A percentile compares a stretch with the other conserved stretches of the same genome.
These are phyloP conservation scores for Cytospora piceicola DNA, from an alignment of 2,329 filamentous ascomycete genomes.

Conservation along the genomic window DNA sequence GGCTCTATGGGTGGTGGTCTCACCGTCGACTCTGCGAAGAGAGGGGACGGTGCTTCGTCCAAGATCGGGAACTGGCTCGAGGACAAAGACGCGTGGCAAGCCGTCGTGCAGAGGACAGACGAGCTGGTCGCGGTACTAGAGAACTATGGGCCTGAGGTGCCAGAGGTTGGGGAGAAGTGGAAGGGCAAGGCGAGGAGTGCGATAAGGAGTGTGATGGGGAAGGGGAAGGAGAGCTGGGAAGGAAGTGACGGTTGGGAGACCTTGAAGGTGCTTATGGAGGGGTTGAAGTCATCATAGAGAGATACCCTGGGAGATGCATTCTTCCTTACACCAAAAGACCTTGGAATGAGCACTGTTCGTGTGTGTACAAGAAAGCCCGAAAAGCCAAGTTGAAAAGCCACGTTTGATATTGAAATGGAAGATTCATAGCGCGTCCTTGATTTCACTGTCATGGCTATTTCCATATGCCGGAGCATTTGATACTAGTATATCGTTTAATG, in stretches of 20 bases:
- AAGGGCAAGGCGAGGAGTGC: conserved; percentile 86
- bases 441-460: too few relatives aligned
- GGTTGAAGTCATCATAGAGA: conserved; percentile 46
- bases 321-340: background rate
- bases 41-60: conserved; percentile 14
- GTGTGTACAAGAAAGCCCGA: too few relatives aligned
- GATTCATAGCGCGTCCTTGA: too few relatives aligned
- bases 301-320: conserved; percentile 12
- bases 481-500: too few relatives aligned
- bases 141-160: conserved; percentile 69
- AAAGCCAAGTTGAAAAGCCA: background rate
- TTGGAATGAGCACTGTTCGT: background rate
- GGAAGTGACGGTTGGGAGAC: conserved; percentile 69
- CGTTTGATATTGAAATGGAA: too few relatives aligned
- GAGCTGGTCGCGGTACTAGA: conserved; percentile 83
- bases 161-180: conserved; percentile 78
- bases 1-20: conserved; percentile 48
- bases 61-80: conserved; percentile 58
- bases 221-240: conserved; percentile 83
- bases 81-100: conserved; percentile 67
- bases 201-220: conserved; percentile 79
- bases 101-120: conserved; percentile 77
- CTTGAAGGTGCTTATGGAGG: conserved; percentile 61
- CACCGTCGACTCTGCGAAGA: conserved; percentile 32
- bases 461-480: too few relatives aligned